Conservation (phyloP, 352 stramenopile species). For the Phytophthora megakarya region DNA sequence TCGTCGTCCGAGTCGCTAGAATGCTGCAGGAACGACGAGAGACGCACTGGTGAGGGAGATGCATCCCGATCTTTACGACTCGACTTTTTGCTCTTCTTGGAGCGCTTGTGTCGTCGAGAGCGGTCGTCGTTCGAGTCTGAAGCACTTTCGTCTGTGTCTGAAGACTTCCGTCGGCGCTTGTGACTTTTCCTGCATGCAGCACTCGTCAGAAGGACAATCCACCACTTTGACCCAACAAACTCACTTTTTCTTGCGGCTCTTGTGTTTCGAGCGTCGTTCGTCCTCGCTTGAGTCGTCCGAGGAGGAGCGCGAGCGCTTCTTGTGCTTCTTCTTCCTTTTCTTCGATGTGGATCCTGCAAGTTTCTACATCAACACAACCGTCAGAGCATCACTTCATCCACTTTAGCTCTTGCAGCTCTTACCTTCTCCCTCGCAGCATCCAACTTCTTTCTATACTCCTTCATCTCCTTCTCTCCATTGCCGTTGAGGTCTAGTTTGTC, state of each 20-base stretch:
- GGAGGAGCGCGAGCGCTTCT: constrained; percentile 61
- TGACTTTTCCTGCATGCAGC: constrained; percentile 55
- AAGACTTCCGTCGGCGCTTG: constrained; percentile 60
- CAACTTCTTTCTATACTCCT: constrained; percentile 92
- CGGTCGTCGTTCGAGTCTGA: constrained; percentile 37
- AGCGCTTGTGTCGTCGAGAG: constrained; percentile 39
- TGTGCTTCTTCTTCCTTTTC: constrained; percentile 86
- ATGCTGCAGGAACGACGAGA: constrained; percentile 93
- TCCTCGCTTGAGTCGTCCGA: constrained; percentile 61
- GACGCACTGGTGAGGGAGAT: constrained; percentile 69
- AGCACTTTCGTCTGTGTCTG: constrained; percentile 45
- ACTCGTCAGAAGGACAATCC: constrained; percentile 23
- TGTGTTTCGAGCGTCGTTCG: constrained; percentile 57
- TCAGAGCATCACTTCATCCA: not conserved
- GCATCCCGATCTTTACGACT: constrained; percentile 45
- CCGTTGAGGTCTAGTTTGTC: constrained; percentile 92
- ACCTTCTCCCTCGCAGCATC: constrained; percentile 91
- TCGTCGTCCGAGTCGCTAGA: constrained; percentile 36
- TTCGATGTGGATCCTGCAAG: constrained; percentile 76
- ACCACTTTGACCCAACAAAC: constrained; percentile 17
- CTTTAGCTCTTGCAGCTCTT: not conserved
- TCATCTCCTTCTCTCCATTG: constrained; percentile 93
- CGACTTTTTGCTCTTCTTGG: constrained; percentile 50
- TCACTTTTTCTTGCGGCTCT: constrained; percentile 80
- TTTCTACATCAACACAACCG: constrained; percentile 36